phyloP scores from a whole-genome alignment of 2,329 filamentous ascomycete species.

The Neonectria hederae region DNA sequence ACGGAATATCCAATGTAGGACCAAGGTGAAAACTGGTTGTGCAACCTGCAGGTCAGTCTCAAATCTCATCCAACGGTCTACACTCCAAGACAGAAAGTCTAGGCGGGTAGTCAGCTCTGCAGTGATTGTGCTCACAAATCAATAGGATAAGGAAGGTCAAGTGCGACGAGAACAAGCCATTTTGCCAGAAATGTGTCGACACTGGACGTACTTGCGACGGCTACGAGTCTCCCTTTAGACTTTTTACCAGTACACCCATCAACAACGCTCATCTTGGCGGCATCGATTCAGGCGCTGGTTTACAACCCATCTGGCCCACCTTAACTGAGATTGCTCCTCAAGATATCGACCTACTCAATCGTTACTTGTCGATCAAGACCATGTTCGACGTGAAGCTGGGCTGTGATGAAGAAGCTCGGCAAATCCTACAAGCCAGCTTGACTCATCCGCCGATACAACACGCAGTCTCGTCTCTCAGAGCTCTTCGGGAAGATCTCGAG shows the following conservation, averaged over 20 bases:
- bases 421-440: conserved; percentile 51
- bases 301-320: conserved; percentile 32
- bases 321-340: conserved; percentile 30
- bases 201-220: conserved; percentile 55
- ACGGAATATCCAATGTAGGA: conserved; percentile 34
- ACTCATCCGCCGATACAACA: conserved; percentile 50
- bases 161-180: conserved; percentile 50
- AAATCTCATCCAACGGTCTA: conserved; percentile 26
- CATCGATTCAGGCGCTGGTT: conserved; percentile 28
- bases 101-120: neutral
- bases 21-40: conserved; percentile 55
- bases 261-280: neutral
- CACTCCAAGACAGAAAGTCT: neutral
- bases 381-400: conserved; percentile 50
- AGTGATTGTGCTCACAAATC: conserved; percentile 25
- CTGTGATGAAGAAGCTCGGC: conserved; percentile 51
- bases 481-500: conserved; percentile 53
- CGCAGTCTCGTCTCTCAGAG: conserved; percentile 51
- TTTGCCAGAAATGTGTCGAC: conserved; percentile 47
- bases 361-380: conserved; percentile 54
- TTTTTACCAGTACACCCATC: conserved; percentile 35
- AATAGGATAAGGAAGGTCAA: conserved; percentile 50
- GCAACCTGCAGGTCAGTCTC: conserved; percentile 53
- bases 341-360: conserved; percentile 49
- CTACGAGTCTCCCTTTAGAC: conserved; percentile 52